Evolutionary conservation across 331 rosid genomes (phyloP).

Genomic region (Arachis monticola): DNA sequence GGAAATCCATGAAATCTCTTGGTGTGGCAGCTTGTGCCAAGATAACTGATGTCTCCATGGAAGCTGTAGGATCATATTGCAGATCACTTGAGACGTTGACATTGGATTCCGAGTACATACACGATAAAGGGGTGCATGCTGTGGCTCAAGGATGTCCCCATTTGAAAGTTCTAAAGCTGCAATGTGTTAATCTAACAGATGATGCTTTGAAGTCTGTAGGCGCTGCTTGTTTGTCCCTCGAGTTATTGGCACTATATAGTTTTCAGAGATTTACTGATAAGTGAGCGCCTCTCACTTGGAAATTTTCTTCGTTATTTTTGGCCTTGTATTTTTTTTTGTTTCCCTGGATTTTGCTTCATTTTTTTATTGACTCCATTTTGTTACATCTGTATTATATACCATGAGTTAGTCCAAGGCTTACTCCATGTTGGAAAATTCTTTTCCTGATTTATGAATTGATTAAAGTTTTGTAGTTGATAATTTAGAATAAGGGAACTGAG

Average conservation of each 20-base stretch:
- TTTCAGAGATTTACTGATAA: conserved; percentile 79
- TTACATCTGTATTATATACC: neutral
- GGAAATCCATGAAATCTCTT: conserved; percentile 69
- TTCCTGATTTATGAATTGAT: neutral
- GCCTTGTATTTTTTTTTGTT: too few relatives aligned
- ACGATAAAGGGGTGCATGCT: conserved; percentile 71
- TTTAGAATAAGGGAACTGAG: conserved; percentile 1
- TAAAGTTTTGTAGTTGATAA: neutral
- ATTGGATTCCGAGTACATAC: conserved; percentile 74
- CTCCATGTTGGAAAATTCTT: neutral
- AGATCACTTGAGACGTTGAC: conserved; percentile 64
- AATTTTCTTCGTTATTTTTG: neutral
- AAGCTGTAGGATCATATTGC: conserved; percentile 73
- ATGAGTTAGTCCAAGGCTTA: neutral
- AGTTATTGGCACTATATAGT: conserved; percentile 68
- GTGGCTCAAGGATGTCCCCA: conserved; percentile 73
- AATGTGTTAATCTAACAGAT: conserved; percentile 72
- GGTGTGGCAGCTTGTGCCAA: conserved; percentile 83
- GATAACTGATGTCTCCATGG: conserved; percentile 76
- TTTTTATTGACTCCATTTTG: neutral
- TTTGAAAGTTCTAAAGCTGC: conserved; percentile 76
- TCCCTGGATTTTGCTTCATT: neutral
- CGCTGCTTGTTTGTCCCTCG: conserved; percentile 54
- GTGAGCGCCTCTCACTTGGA: conserved; percentile 50
- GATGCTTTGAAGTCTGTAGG: conserved; percentile 83